Conservation (phyloP, 225 moss, liverwort and hornwort genomes). For the Rhytidiadelphus loreus region DNA sequence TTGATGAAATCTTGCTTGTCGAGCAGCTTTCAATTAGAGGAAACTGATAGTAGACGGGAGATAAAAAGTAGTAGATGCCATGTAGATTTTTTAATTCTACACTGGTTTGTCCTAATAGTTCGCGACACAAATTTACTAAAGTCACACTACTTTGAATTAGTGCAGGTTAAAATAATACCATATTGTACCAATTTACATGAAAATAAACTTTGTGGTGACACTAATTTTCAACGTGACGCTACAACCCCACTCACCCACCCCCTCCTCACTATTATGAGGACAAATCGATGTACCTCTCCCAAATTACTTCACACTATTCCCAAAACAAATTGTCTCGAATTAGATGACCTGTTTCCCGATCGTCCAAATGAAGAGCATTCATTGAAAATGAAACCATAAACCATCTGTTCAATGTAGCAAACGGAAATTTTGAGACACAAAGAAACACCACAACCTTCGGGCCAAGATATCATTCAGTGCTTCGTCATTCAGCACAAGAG, state of each 20-base stretch:
- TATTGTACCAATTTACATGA: not conserved
- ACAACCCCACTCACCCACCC: too few relatives aligned
- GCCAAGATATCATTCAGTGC: conserved; percentile 88
- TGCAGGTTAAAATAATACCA: not conserved
- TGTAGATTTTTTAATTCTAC: not conserved
- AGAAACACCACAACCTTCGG: conserved; percentile 58
- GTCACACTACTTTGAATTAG: not conserved
- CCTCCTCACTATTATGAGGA: not conserved
- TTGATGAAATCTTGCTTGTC: not conserved
- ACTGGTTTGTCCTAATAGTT: not conserved
- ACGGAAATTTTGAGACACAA: not conserved
- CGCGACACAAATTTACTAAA: not conserved
- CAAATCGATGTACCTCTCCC: not conserved
- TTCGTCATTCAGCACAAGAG: conserved; percentile 89
- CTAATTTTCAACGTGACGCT: not conserved
- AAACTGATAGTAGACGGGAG: not conserved
- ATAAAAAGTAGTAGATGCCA: not conserved
- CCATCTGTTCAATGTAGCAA: not conserved
- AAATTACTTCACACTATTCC: not conserved
- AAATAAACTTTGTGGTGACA: not conserved
- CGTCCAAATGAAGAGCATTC: not conserved
- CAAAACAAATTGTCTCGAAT: not conserved
- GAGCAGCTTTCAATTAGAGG: not conserved
- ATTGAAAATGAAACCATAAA: not conserved
- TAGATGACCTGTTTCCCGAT: not conserved